Evolutionary conservation across 1,139 yeast genomes (phyloP), one percentile per base, ranked within the genome.

Genomic region (Debaryomyces coudertii): DNA sequence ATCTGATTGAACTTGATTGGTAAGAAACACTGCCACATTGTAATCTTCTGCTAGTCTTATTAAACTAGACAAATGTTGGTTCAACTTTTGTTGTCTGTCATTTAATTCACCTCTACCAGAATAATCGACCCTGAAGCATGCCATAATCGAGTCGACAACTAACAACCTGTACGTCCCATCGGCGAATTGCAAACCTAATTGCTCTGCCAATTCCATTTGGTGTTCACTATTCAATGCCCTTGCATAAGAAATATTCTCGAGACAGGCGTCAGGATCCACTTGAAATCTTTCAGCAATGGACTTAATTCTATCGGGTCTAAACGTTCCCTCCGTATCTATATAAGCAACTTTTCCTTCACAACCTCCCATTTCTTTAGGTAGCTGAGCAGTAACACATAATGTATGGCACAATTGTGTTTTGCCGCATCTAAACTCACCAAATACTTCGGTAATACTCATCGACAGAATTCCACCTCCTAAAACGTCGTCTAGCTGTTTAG

Each of bases 1-100:
- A 53, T 82, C 86, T n/a, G 84, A 77, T 58, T 82, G 87, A 8
- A 80, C 85, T 57, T 82, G 86, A 48, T 81, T 81, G 1, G 86
- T 81, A 65, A 81, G 64, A 51, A 82, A 80, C 1, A 80, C 80
- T 0, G 86, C 85, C 34, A 79, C 65, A 50, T 82, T 81, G 57
- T 77, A 81, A 53, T 80, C 85, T 54, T 81, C 86, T 1, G 85
- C 79, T 39, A 80, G 59, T 49, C 84, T 67, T 44, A 74, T 78
- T 45, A 81, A 62, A 45, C 75, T 68, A 5, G 79, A 71, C 40
- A 82, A 65, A 68, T 81, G 84, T 51, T 81, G 85, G 51, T 82
- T 81, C 43, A 81, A 58, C 47, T 63, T 80, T 52, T 82, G 86
- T 55, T 82, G 86, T 31, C 85, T 69, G 53, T 81, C 86, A 51